These are phyloP conservation scores for Paraurostyla sp. DNA, from an alignment of 73 alveolate genomes.

Conservation along the genomic window DNA sequence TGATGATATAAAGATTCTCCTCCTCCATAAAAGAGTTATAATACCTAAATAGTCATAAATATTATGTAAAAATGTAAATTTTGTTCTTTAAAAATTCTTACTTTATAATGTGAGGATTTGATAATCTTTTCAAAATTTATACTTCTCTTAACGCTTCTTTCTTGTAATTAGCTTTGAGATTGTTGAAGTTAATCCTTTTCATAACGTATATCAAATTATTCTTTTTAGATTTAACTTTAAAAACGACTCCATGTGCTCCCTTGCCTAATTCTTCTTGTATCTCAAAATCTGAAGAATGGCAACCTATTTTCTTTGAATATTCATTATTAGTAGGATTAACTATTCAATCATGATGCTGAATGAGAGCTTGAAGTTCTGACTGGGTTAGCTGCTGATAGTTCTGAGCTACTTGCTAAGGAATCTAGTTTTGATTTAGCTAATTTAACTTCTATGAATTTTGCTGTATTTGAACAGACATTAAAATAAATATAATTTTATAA, in stretches of 20 bases:
- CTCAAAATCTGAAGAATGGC: slow-evolving; percentile 65
- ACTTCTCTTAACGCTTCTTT: slow-evolving; percentile 87
- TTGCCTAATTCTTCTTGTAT: slow-evolving; percentile 90
- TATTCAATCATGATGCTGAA: slow-evolving; percentile 44
- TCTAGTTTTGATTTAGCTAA: too few relatives aligned
- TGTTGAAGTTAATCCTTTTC: slow-evolving; percentile 80
- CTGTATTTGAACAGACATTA: too few relatives aligned
- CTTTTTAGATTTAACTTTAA: slow-evolving; percentile 82
- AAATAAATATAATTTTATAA: too few relatives aligned
- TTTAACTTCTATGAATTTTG: too few relatives aligned
- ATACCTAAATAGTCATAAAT: slow-evolving; percentile 26
- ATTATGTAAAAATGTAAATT: background rate
- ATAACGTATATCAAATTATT: slow-evolving; percentile 82
- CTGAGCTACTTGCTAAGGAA: too few relatives aligned
- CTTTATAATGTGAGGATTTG: slow-evolving; percentile 87
- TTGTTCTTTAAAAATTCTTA: slow-evolving; percentile 74
- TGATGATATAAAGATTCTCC: slow-evolving; percentile 86
- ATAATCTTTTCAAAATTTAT: slow-evolving; percentile 76
- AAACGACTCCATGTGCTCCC: slow-evolving; percentile 93
- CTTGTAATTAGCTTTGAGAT: slow-evolving; percentile 69
- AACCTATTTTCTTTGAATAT: slow-evolving; percentile 68
- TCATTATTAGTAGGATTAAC: slow-evolving; percentile 66
- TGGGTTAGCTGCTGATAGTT: too few relatives aligned
- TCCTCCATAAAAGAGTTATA: slow-evolving; percentile 81
- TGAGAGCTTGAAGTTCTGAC: slow-evolving; percentile 8